Evolutionary conservation across 164 flowering plant genomes (phyloP).

Genomic region (Dillenia turbinata): DNA sequence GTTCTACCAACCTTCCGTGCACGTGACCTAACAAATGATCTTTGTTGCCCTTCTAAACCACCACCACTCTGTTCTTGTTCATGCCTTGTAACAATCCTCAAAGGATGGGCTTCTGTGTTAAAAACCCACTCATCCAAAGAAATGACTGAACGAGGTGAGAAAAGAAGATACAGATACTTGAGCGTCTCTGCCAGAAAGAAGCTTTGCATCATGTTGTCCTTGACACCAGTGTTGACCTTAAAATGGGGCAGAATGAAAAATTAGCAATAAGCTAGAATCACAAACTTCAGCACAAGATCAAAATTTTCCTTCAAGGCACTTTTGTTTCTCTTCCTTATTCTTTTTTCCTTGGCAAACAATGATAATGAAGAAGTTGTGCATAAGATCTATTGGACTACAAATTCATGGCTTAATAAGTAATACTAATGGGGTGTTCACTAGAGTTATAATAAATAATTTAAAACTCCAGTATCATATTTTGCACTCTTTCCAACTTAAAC

Average conservation of each 20-base stretch:
- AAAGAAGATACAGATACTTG: slow-evolving; percentile 85
- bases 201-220: slow-evolving; percentile 97
- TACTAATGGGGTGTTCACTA: too few species aligned
- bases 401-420: too few species aligned
- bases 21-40: slow-evolving; percentile 29
- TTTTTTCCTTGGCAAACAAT: too few species aligned
- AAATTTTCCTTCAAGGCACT: too few species aligned
- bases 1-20: slow-evolving; percentile 64
- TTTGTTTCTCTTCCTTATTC: too few species aligned
- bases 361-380: too few species aligned
- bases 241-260: neutral
- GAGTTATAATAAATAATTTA: too few species aligned
- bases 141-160: slow-evolving; percentile 73
- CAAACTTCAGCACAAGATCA: neutral
- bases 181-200: slow-evolving; percentile 97
- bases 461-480: too few species aligned
- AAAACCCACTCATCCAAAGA: slow-evolving; percentile 93
- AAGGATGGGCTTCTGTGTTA: slow-evolving; percentile 95
- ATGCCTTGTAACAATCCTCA: slow-evolving; percentile 52
- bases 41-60: slow-evolving; percentile 23
- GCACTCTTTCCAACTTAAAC: too few species aligned
- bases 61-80: slow-evolving; percentile 12
- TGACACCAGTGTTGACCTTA: slow-evolving; percentile 76
- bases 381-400: too few species aligned
- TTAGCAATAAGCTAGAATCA: neutral